Evolutionary conservation across 2,329 filamentous ascomycete species (phyloP).

Genomic region (Pseudocercospora pini-densiflorae): DNA sequence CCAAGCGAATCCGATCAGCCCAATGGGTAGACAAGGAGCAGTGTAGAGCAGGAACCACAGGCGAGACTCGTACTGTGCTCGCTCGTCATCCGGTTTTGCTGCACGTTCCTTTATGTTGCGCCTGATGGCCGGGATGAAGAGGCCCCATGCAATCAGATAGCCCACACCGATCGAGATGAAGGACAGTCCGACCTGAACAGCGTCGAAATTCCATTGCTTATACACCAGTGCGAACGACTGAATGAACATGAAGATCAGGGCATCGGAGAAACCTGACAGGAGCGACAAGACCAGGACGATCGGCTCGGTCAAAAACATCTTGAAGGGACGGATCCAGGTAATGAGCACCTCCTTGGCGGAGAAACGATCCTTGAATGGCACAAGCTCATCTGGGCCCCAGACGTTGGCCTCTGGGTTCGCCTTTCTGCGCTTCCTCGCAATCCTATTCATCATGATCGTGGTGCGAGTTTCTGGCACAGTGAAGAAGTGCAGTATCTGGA

Average conservation of each 20-base stretch:
- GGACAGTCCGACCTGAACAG: conserved; percentile 62
- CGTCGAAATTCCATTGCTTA: conserved; percentile 68
- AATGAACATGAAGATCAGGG: conserved; percentile 80
- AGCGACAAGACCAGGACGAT: conserved; percentile 74
- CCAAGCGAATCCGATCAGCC: conserved; percentile 75
- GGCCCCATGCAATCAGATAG: conserved; percentile 66
- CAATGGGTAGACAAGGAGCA: conserved; percentile 68
- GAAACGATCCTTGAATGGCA: conserved; percentile 47
- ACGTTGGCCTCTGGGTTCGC: conserved; percentile 60
- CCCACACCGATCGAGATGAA: conserved; percentile 72
- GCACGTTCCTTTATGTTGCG: conserved; percentile 56
- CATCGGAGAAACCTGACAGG: conserved; percentile 75
- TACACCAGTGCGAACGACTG: conserved; percentile 75
- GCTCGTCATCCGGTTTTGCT: conserved; percentile 53
- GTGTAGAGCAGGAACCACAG: conserved; percentile 69
- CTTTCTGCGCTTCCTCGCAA: conserved; percentile 75
- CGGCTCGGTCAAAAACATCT: conserved; percentile 77
- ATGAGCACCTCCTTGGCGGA: conserved; percentile 50
- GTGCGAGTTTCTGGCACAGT: conserved; percentile 80
- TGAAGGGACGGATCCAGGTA: conserved; percentile 70
- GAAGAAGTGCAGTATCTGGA: conserved; percentile 64
- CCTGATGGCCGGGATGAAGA: conserved; percentile 63
- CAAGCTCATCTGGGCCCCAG: conserved; percentile 77
- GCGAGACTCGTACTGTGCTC: conserved; percentile 68
- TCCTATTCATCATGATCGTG: conserved; percentile 77